These are phyloP conservation scores for Colletotrichum tropicicola DNA, from an alignment of 2,329 filamentous ascomycete species.

Conservation along the genomic window DNA sequence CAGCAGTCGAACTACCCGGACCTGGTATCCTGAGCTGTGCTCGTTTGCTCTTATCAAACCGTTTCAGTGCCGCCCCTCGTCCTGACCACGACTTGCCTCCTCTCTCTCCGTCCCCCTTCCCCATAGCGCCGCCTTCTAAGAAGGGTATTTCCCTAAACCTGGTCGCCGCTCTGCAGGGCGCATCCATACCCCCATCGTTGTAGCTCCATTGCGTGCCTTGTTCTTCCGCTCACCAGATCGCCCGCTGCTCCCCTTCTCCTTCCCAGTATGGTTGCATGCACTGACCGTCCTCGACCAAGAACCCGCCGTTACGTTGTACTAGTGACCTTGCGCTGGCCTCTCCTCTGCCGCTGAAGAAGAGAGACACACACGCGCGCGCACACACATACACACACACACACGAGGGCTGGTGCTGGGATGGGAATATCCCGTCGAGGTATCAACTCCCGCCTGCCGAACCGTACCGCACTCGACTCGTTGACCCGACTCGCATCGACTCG, in stretches of 20 bases:
- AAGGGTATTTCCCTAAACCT: constrained; percentile 30
- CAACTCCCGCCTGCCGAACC: constrained; percentile 10
- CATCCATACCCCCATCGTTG: constrained; percentile 33
- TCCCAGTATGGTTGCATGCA: constrained; percentile 58
- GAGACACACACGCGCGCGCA: constrained; percentile 22
- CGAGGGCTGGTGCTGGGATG: constrained; percentile 40
- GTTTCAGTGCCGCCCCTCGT: constrained; percentile 28
- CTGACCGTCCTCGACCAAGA: constrained; percentile 36
- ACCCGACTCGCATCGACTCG: constrained; percentile 23
- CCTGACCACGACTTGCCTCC: constrained; percentile 23
- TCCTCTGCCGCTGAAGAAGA: constrained; percentile 41
- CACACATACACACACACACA: not conserved
- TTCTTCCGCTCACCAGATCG: constrained; percentile 43
- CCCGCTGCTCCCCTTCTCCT: constrained; percentile 52
- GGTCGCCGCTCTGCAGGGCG: constrained; percentile 28
- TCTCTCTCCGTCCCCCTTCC: constrained; percentile 4
- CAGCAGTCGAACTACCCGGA: not conserved
- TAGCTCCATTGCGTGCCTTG: constrained; percentile 30
- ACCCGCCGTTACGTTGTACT: constrained; percentile 23
- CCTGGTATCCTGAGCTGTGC: constrained; percentile 16
- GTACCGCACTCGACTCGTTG: constrained; percentile 21
- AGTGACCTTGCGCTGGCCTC: constrained; percentile 26
- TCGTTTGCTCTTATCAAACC: constrained; percentile 30
- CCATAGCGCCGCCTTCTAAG: constrained; percentile 32
- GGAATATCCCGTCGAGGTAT: constrained; percentile 19